phyloP scores from a whole-genome alignment of 805 yeast genomes.

The Torulaspora gathmanii region DNA sequence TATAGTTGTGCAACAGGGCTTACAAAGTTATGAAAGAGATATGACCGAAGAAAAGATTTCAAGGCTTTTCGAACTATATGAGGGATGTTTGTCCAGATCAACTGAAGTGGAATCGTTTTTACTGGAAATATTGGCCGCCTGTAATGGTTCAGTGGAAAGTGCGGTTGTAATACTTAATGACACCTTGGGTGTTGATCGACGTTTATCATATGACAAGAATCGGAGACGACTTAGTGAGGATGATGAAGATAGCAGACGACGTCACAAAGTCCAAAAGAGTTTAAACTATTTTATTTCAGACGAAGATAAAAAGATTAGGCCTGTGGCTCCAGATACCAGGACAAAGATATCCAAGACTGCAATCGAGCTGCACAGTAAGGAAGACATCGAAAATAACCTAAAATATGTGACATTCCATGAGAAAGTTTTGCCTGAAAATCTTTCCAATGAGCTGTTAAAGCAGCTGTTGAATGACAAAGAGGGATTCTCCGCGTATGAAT shows the following conservation, averaged over 20 bases:
- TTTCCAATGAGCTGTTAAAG: constrained; percentile 44
- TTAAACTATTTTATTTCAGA: constrained; percentile 18
- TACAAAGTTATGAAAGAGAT: not conserved
- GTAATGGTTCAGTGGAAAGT: constrained; percentile 47
- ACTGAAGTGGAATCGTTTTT: constrained; percentile 30
- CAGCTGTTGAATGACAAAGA: constrained; percentile 40
- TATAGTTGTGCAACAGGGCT: not conserved
- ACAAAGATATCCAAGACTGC: constrained; percentile 23
- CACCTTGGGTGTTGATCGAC: constrained; percentile 16
- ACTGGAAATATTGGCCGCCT: constrained; percentile 48
- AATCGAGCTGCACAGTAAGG: constrained; percentile 45
- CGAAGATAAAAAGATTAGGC: constrained; percentile 4
- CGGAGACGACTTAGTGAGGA: constrained; percentile 8
- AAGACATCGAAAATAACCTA: constrained; percentile 45
- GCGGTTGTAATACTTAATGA: constrained; percentile 43
- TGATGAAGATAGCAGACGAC: constrained; percentile 10
- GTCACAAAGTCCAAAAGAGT: constrained; percentile 19
- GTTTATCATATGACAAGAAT: not conserved
- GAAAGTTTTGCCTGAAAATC: constrained; percentile 47
- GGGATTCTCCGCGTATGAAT: constrained; percentile 42
- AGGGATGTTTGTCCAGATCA: constrained; percentile 37
- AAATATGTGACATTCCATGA: constrained; percentile 49
- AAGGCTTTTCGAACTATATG: constrained; percentile 38
- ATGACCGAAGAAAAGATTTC: constrained; percentile 41
- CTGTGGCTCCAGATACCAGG: constrained; percentile 15